Percentiles rank a stretch among this genome's conserved stretches.
These are phyloP conservation scores for Magnolia changhungtana DNA, from an alignment of 164 flowering plant species.

Conservation along the genomic window DNA sequence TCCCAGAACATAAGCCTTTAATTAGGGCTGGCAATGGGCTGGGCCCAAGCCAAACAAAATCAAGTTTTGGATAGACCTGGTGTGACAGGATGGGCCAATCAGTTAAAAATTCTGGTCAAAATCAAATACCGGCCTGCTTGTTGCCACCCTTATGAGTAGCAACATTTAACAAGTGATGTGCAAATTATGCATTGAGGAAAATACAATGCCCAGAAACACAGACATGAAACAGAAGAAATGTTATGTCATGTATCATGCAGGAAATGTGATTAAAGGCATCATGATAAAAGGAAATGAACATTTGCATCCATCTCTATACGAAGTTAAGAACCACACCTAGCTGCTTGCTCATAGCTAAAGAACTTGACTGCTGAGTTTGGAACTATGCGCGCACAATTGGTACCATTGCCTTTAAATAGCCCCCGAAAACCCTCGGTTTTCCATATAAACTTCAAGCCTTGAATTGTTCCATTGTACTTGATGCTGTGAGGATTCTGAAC, in stretches of 20 bases:
- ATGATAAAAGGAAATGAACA: neutral
- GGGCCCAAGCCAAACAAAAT: too few relatives aligned
- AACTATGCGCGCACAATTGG: slow-evolving; percentile 94
- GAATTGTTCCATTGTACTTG: slow-evolving; percentile 86
- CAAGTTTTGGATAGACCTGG: too few relatives aligned
- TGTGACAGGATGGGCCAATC: too few relatives aligned
- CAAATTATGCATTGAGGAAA: neutral
- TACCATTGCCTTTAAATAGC: slow-evolving; percentile 89
- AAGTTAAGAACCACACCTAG: slow-evolving; percentile 43
- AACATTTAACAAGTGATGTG: too few relatives aligned
- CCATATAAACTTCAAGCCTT: slow-evolving; percentile 92
- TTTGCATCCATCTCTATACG: neutral
- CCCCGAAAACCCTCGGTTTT: slow-evolving; percentile 90
- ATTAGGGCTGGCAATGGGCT: too few relatives aligned
- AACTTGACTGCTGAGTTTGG: slow-evolving; percentile 97
- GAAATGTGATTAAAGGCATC: neutral
- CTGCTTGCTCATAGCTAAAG: slow-evolving; percentile 94
- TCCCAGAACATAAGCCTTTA: too few relatives aligned
- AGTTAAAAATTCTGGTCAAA: too few relatives aligned
- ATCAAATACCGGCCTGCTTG: too few relatives aligned
- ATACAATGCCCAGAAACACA: neutral
- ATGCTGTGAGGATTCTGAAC: slow-evolving; percentile 90
- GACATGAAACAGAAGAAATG: neutral
- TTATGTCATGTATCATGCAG: neutral
- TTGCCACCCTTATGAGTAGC: too few relatives aligned